phyloP scores from a whole-genome alignment of 192 early-diverging fungal species.

The Tieghemiomyces parasiticus region DNA sequence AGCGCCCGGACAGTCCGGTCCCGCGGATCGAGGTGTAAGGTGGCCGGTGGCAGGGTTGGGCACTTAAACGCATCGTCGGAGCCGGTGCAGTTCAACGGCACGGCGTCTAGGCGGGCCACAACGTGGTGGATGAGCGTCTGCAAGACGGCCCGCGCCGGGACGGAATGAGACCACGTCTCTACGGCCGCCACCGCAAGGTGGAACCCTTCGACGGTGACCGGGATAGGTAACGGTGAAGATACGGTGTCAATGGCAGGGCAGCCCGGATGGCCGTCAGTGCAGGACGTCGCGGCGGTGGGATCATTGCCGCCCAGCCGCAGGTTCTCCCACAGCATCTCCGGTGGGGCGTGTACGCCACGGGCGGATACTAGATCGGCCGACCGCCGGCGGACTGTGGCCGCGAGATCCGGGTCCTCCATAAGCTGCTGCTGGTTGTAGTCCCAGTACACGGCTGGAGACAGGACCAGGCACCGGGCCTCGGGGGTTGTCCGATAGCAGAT shows the following conservation, averaged over 20 bases:
- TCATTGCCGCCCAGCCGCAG: neutral
- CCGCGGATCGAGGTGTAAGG: neutral
- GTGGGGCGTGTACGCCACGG: neutral
- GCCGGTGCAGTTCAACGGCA: neutral
- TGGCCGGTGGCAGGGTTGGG: neutral
- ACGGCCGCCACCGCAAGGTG: neutral
- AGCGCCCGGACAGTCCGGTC: slow-evolving; percentile 7
- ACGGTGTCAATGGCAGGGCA: neutral
- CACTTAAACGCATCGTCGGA: neutral
- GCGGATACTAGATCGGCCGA: neutral
- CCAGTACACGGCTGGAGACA: slow-evolving; percentile 9
- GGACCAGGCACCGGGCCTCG: neutral
- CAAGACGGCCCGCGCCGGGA: neutral
- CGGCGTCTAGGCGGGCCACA: neutral
- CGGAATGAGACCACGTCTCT: neutral
- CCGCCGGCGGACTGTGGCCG: slow-evolving; percentile 1
- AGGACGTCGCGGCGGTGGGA: no score
- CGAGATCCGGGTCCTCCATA: neutral
- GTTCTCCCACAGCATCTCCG: slow-evolving; percentile 5
- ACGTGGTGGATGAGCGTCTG: neutral
- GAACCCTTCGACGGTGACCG: neutral
- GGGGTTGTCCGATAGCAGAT: neutral
- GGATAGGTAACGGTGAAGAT: no score
- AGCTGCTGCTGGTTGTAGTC: neutral
- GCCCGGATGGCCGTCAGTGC: neutral